Percentiles rank a stretch among this genome's conserved stretches.
Evolutionary conservation across 2,329 filamentous ascomycete species (phyloP).

Genomic region (Colletotrichum higginsianum): DNA sequence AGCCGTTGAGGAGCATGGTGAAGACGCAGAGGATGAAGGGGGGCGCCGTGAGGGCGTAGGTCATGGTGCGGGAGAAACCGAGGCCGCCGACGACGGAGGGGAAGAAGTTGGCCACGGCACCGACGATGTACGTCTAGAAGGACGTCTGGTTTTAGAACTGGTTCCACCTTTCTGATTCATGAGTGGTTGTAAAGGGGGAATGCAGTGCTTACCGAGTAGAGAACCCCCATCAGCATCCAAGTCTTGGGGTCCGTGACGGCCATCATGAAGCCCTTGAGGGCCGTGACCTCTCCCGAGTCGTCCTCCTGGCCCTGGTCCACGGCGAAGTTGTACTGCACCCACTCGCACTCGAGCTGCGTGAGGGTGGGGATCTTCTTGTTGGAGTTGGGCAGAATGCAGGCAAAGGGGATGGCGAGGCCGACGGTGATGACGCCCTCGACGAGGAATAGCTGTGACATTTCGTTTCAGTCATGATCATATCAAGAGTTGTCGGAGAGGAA

Average conservation of each 20-base stretch:
- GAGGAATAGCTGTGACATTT: constrained; percentile 14
- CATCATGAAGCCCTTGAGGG: constrained; percentile 45
- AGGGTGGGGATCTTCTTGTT: constrained; percentile 41
- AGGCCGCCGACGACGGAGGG: constrained; percentile 46
- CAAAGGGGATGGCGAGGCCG: constrained; percentile 38
- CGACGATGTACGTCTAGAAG: constrained; percentile 48
- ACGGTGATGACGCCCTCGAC: constrained; percentile 42
- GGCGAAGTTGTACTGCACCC: constrained; percentile 41
- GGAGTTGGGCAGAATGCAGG: constrained; percentile 42
- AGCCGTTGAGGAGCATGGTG: constrained; percentile 55
- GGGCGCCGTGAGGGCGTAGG: constrained; percentile 45
- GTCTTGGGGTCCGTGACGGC: constrained; percentile 53
- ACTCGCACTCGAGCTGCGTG: constrained; percentile 39
- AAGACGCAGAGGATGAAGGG: constrained; percentile 66
- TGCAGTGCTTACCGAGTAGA: constrained; percentile 45
- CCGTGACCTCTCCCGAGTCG: constrained; percentile 40
- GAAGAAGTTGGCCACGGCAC: constrained; percentile 49
- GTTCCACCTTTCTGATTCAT: not conserved
- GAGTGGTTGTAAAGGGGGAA: not conserved
- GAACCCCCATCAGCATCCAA: constrained; percentile 54
- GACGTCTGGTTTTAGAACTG: too few species aligned
- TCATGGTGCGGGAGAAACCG: constrained; percentile 44
- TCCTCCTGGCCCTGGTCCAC: constrained; percentile 40
- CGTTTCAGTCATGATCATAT: not conserved
- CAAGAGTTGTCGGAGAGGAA: too few species aligned